A percentile compares a stretch with the other conserved stretches of the same genome.
phyloP scores from a whole-genome alignment of 2,329 filamentous ascomycete genomes.

The Cladorrhinum sp. region DNA sequence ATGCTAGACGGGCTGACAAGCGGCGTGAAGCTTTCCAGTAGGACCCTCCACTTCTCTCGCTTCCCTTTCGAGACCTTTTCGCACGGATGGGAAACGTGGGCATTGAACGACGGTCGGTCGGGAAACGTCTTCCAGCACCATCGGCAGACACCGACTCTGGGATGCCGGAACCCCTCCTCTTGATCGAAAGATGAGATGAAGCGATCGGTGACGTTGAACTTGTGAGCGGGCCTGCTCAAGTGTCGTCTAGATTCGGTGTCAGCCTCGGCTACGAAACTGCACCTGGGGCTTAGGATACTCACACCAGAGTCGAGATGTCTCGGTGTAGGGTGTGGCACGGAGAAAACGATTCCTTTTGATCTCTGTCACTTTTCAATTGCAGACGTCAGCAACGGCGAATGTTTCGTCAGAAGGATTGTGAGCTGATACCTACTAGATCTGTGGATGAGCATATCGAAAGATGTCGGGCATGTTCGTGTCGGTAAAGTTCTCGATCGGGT shows the following conservation, averaged over 20 bases:
- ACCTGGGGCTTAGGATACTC: constrained; percentile 16
- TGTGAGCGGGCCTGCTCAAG: constrained; percentile 32
- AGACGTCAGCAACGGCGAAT: constrained; percentile 22
- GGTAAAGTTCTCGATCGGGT: constrained; percentile 22
- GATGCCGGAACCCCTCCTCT: constrained; percentile 27
- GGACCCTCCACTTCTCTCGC: constrained; percentile 30
- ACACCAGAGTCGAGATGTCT: constrained; percentile 36
- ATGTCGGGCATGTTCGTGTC: constrained; percentile 30
- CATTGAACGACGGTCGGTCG: constrained; percentile 26
- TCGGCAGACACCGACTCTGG: constrained; percentile 32
- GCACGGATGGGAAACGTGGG: constrained; percentile 27
- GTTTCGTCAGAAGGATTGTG: constrained; percentile 18
- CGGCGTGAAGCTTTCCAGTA: constrained; percentile 29
- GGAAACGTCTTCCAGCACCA: constrained; percentile 33
- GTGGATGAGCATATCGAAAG: constrained; percentile 29
- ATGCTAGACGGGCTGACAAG: constrained; percentile 3
- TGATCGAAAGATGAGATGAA: constrained; percentile 33
- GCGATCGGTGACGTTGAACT: constrained; percentile 27
- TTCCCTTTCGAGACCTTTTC: constrained; percentile 31
- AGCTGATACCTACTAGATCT: constrained; percentile 27
- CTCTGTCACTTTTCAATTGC: constrained; percentile 24
- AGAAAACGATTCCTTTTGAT: constrained; percentile 29
- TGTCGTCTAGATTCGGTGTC: constrained; percentile 30
- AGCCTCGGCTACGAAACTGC: constrained; percentile 2
- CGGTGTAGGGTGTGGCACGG: constrained; percentile 34